Conservation (phyloP, 257 asterid species). For the Rauvolfia tetraphylla region DNA sequence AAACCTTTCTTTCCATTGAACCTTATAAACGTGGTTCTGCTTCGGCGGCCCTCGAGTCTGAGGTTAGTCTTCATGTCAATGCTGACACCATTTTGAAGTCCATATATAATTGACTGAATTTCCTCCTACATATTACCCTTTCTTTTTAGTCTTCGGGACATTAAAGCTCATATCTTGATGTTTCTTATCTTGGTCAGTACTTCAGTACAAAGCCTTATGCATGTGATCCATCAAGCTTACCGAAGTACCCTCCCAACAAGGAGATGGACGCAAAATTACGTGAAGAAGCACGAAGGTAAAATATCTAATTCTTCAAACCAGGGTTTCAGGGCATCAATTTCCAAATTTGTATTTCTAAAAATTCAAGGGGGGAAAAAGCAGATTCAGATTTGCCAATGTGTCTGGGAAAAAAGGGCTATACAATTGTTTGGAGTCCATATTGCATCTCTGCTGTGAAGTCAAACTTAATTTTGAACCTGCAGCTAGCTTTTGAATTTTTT, state of each 20-base stretch:
- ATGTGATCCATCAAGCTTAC: conserved; percentile 80
- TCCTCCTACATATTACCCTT: neutral
- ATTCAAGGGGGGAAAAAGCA: neutral
- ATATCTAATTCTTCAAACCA: neutral
- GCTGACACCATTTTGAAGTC: neutral
- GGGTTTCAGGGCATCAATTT: neutral
- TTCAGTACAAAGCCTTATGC: conserved; percentile 66
- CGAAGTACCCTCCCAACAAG: conserved; percentile 82
- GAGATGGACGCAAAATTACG: conserved; percentile 95
- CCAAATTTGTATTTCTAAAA: neutral
- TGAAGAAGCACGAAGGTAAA: conserved; percentile 65
- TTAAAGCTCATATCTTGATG: neutral
- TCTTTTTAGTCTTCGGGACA: neutral
- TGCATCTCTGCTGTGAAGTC: neutral
- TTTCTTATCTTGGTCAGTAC: conserved; percentile 41
- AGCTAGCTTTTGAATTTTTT: neutral
- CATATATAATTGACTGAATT: neutral
- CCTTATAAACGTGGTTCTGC: conserved; percentile 78
- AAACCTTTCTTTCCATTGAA: conserved; percentile 66
- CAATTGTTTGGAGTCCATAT: neutral
- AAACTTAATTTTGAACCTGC: neutral
- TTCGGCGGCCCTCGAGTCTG: conserved; percentile 59
- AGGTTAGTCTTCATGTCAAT: conserved; percentile 36
- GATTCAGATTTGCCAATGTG: too few relatives aligned
- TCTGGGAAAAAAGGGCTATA: neutral